These are phyloP conservation scores for Globisporangium yorkense DNA, from an alignment of 352 stramenopile genomes.

Conservation along the genomic window DNA sequence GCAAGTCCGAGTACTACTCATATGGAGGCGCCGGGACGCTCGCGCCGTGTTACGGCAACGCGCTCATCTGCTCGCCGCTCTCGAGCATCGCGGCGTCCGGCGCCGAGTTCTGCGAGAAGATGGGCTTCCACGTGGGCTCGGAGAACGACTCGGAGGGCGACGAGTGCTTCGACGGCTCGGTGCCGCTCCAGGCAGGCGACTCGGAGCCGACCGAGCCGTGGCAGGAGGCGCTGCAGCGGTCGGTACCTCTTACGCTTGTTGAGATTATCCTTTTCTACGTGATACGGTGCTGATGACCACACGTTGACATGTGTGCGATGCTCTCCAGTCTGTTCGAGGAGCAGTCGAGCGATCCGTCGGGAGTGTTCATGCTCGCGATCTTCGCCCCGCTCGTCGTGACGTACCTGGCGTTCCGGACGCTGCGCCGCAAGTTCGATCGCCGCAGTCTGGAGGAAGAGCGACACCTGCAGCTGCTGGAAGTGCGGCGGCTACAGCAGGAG, in stretches of 20 bases:
- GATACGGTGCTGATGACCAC: too few relatives aligned
- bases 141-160: conserved; percentile 58
- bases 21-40: conserved; percentile 52
- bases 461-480: conserved; percentile 63
- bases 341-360: conserved; percentile 64
- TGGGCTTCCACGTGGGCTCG: conserved; percentile 74
- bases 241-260: not conserved
- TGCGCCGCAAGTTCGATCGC: conserved; percentile 37
- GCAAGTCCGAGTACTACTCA: conserved; percentile 70
- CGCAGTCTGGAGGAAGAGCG: conserved; percentile 24
- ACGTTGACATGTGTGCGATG: not conserved
- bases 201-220: conserved; percentile 55
- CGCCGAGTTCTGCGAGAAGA: conserved; percentile 64
- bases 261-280: too few relatives aligned
- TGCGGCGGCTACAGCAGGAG: conserved; percentile 65
- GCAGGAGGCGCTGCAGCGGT: conserved; percentile 40
- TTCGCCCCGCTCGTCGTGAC: conserved; percentile 54
- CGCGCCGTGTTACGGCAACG: conserved; percentile 76
- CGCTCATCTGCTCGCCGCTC: conserved; percentile 72
- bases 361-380: conserved; percentile 51
- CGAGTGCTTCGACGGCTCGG: conserved; percentile 81
- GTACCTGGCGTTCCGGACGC: conserved; percentile 38
- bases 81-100: conserved; percentile 45
- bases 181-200: conserved; percentile 45
- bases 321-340: conserved; percentile 46